phyloP scores from a whole-genome alignment of 257 asterid genomes.

The Orobanche coerulescens region DNA sequence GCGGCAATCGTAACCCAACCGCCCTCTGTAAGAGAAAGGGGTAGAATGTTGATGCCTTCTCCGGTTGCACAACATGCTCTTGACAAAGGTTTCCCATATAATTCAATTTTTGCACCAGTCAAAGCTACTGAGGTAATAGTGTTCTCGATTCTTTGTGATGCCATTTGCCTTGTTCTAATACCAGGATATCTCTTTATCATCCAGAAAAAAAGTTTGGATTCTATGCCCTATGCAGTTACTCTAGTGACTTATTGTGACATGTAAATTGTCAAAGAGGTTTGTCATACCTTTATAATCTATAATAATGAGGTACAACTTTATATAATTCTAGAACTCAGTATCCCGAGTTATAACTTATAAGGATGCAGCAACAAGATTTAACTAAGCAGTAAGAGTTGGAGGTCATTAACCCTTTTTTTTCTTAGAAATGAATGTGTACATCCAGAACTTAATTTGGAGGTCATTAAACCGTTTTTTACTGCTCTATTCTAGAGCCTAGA shows the following conservation, averaged over 20 bases:
- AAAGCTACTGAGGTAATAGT: slow-evolving; percentile 76
- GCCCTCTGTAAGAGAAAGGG: slow-evolving; percentile 83
- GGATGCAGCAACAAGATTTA: neutral
- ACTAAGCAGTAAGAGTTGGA: neutral
- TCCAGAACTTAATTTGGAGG: neutral
- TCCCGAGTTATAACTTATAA: neutral
- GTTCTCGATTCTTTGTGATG: neutral
- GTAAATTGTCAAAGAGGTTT: neutral
- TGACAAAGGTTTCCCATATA: slow-evolving; percentile 64
- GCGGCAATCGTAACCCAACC: slow-evolving; percentile 93
- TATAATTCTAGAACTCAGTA: neutral
- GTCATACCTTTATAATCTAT: neutral
- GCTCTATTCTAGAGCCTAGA: neutral
- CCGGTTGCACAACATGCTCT: slow-evolving; percentile 89
- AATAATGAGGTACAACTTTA: neutral
- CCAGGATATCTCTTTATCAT: neutral
- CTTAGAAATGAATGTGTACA: neutral
- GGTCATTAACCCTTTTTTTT: neutral
- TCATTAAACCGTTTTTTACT: neutral
- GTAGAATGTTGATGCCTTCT: slow-evolving; percentile 85
- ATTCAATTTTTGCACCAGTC: slow-evolving; percentile 66
- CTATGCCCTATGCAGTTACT: neutral
- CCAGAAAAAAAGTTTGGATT: neutral
- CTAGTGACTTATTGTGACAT: neutral
- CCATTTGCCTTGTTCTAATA: neutral